A percentile compares a stretch with the other conserved stretches of the same genome.
Evolutionary conservation across 2,329 filamentous ascomycete genomes (phyloP).

Genomic region (Hypocrella siamensis): DNA sequence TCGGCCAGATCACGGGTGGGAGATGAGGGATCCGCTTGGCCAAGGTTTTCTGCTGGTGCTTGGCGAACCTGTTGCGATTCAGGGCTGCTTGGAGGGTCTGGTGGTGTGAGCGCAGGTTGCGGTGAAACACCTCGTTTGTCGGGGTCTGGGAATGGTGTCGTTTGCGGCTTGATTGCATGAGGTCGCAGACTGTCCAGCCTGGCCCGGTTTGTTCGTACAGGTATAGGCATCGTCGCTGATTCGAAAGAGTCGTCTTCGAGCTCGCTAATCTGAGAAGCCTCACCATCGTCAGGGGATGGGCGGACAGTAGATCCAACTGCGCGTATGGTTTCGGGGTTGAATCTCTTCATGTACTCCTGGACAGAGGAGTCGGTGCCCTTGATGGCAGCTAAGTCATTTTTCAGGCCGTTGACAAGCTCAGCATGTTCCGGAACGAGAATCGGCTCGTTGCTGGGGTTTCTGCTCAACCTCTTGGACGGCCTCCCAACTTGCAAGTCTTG

Average conservation of each 20-base stretch:
- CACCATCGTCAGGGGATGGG: slow-evolving; percentile 7
- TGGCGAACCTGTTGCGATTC: no score
- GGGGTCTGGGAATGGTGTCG: slow-evolving; percentile 8
- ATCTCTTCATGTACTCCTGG: slow-evolving; percentile 5
- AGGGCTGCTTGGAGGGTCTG: no score
- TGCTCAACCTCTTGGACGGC: slow-evolving; percentile 9
- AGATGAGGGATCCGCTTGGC: no score
- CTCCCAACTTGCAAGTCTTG: slow-evolving; percentile 28
- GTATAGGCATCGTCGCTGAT: slow-evolving; percentile 6
- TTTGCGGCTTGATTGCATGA: slow-evolving; percentile 12
- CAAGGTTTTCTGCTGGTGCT: no score
- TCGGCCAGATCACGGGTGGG: slow-evolving; percentile 37
- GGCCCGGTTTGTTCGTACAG: slow-evolving; percentile 10
- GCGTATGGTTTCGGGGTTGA: neutral
- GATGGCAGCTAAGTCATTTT: slow-evolving; percentile 21
- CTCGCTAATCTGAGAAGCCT: slow-evolving; percentile 34
- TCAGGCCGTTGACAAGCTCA: slow-evolving; percentile 24
- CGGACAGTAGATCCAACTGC: neutral
- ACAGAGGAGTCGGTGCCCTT: slow-evolving; percentile 6
- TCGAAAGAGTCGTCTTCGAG: slow-evolving; percentile 28
- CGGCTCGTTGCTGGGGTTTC: slow-evolving; percentile 10
- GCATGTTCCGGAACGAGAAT: slow-evolving; percentile 25
- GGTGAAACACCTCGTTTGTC: slow-evolving; percentile 4
- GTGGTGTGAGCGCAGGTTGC: slow-evolving; percentile 1
- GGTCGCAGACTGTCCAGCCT: slow-evolving; percentile 8